Evolutionary conservation across 2,329 filamentous ascomycete genomes (phyloP).

Genomic region (Hymenoscyphus fructigenus): DNA sequence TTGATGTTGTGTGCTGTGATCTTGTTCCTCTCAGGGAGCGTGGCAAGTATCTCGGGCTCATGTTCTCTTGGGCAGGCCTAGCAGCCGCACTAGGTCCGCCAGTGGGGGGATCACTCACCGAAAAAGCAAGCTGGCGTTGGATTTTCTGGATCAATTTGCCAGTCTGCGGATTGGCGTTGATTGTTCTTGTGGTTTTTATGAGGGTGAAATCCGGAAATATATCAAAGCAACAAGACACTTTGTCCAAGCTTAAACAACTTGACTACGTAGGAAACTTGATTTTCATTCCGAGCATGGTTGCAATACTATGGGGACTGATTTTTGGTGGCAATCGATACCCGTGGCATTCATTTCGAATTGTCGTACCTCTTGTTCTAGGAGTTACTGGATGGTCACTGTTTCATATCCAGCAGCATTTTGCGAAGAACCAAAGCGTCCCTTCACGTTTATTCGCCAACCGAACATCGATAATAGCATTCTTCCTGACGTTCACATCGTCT

Average conservation of each 20-base stretch:
- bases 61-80: slow-evolving; percentile 28
- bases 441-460: background rate
- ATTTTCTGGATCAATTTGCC: slow-evolving; percentile 6
- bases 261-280: background rate
- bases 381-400: background rate
- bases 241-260: background rate
- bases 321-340: background rate
- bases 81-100: slow-evolving; percentile 28
- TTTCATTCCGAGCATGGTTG: background rate
- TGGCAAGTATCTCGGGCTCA: slow-evolving; percentile 37
- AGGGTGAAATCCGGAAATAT: background rate
- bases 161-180: background rate
- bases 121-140: slow-evolving; percentile 1
- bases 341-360: background rate
- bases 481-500: background rate
- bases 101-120: slow-evolving; percentile 21
- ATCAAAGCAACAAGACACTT: background rate
- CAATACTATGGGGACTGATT: background rate
- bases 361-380: background rate
- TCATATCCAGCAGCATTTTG: slow-evolving; percentile 1
- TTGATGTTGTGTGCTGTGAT: slow-evolving; percentile 44
- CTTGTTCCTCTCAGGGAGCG: slow-evolving; percentile 42
- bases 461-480: background rate
- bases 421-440: background rate
- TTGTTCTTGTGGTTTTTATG: background rate